Evolutionary conservation across 1,284 basidiomycete genomes (phyloP).

Genomic region (Moesziomyces aphidis): DNA sequence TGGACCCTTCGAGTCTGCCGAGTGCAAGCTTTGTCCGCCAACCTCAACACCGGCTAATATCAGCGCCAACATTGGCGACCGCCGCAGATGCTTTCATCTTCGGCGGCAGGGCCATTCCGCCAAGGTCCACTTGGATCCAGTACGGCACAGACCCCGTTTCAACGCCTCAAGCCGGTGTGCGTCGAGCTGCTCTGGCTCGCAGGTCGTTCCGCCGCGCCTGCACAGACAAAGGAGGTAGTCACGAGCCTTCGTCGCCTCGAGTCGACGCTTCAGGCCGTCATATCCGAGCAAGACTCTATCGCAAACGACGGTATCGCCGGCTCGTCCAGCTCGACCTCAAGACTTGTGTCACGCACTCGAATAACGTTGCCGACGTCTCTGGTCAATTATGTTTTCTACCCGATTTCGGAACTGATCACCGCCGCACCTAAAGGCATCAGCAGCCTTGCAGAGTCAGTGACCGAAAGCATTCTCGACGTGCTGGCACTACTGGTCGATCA

Average conservation of each 20-base stretch:
- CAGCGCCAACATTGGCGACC: neutral
- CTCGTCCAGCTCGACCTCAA: constrained; percentile 3
- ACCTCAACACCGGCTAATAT: neutral
- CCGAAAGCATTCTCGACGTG: constrained; percentile 32
- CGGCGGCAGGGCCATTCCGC: constrained; percentile 21
- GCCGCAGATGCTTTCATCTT: constrained; percentile 20
- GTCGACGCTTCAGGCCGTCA: constrained; percentile 4
- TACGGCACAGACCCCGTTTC: constrained; percentile 26
- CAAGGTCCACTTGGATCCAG: neutral
- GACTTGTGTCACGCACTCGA: neutral
- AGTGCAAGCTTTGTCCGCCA: neutral
- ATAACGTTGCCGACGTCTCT: constrained; percentile 36
- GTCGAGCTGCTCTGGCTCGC: constrained; percentile 48
- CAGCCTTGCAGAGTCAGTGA: constrained; percentile 46
- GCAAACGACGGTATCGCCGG: neutral
- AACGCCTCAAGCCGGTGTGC: constrained; percentile 56
- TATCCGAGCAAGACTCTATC: neutral
- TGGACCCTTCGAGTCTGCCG: constrained; percentile 14
- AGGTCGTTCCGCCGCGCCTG: neutral
- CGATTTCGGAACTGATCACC: constrained; percentile 59
- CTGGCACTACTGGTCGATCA: constrained; percentile 46
- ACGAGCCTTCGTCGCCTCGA: constrained; percentile 23
- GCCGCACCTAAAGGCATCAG: constrained; percentile 28
- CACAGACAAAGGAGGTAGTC: constrained; percentile 11
- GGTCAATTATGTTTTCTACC: constrained; percentile 64